These are phyloP conservation scores for Prunus kanzakura DNA, from an alignment of 306 rosid species.

Conservation along the genomic window DNA sequence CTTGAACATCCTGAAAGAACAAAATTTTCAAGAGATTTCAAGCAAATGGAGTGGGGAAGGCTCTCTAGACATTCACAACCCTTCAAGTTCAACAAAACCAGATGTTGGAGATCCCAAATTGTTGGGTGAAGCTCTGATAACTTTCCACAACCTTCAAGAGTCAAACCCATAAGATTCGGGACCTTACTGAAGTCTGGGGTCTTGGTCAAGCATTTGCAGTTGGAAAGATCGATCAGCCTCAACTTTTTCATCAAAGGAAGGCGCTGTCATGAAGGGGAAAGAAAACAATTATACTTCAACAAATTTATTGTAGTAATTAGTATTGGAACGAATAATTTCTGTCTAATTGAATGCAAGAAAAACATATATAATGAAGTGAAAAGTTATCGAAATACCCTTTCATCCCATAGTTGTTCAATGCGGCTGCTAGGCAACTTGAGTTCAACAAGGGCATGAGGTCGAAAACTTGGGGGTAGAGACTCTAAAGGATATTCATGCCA, in stretches of 20 bases:
- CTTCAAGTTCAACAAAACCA: not conserved
- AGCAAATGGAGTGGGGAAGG: not conserved
- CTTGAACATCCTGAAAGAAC: slow-evolving; percentile 10
- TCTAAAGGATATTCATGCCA: slow-evolving; percentile 13
- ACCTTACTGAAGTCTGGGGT: not conserved
- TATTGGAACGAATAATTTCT: too few species aligned
- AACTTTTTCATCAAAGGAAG: not conserved
- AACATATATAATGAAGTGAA: not conserved
- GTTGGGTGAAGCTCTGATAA: too few species aligned
- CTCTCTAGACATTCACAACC: slow-evolving; percentile 3
- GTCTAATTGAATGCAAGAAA: too few species aligned
- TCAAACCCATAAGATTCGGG: slow-evolving; percentile 14
- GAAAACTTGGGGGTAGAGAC: not conserved
- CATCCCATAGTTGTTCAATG: not conserved
- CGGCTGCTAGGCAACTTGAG: slow-evolving; percentile 7
- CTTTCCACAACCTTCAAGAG: not conserved
- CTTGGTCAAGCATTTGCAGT: not conserved
- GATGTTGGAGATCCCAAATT: too few species aligned
- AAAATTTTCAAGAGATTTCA: not conserved
- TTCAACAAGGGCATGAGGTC: not conserved
- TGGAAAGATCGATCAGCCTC: not conserved
- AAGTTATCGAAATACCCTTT: not conserved
- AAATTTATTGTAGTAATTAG: too few species aligned
- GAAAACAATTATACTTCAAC: not conserved
- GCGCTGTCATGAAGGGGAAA: not conserved